phyloP scores from a whole-genome alignment of 2,329 filamentous ascomycete genomes.

The Microsporum ferrugineum region DNA sequence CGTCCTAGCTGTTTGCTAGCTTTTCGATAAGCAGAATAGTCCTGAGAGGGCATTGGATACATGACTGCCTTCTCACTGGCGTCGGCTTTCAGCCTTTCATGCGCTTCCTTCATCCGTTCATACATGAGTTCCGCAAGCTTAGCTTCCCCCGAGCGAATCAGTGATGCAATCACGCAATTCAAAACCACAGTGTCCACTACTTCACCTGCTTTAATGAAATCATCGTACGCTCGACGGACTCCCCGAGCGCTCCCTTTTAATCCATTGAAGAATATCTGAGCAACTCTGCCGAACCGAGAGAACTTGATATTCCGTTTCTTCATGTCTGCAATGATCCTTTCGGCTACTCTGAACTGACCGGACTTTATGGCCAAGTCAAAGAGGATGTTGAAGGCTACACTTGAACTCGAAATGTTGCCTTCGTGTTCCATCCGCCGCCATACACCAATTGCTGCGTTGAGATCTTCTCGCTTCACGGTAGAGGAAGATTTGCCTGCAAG shows the following conservation, averaged over 20 bases:
- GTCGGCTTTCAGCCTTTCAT: constrained; percentile 25
- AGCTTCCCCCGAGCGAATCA: constrained; percentile 66
- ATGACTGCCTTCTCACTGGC: constrained; percentile 21
- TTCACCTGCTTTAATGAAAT: constrained; percentile 74
- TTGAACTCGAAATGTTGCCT: constrained; percentile 52
- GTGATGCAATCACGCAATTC: constrained; percentile 72
- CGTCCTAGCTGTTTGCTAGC: constrained; percentile 36
- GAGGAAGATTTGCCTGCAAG: constrained; percentile 64
- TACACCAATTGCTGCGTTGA: constrained; percentile 59
- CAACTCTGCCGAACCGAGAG: constrained; percentile 71
- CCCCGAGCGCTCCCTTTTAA: constrained; percentile 60
- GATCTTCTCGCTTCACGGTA: constrained; percentile 45
- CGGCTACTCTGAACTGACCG: constrained; percentile 69
- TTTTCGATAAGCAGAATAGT: constrained; percentile 25
- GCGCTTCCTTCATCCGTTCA: constrained; percentile 62
- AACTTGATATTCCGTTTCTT: constrained; percentile 52
- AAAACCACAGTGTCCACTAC: constrained; percentile 78
- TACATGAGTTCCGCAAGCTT: constrained; percentile 70
- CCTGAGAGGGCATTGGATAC: constrained; percentile 24
- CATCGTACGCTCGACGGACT: constrained; percentile 64
- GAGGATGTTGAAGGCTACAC: constrained; percentile 85
- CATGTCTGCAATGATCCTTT: constrained; percentile 80
- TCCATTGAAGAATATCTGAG: constrained; percentile 73
- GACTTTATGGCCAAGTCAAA: constrained; percentile 81
- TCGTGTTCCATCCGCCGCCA: constrained; percentile 85